Percentiles rank a stretch among this genome's conserved stretches.
These are phyloP conservation scores for Termitomyces sp. DNA, from an alignment of 768 basidiomycete genomes.

Conservation along the genomic window DNA sequence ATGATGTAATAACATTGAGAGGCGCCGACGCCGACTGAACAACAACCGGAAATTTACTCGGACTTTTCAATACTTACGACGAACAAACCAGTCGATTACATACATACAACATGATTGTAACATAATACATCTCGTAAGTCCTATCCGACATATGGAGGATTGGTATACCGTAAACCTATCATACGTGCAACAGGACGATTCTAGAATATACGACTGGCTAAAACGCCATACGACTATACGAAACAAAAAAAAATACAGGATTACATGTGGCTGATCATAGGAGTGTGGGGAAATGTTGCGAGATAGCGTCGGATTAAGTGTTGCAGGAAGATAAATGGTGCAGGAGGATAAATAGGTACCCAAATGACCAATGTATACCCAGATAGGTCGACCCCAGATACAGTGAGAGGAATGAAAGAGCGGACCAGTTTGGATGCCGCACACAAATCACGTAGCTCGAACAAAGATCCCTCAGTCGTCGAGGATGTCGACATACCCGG, in stretches of 20 bases:
- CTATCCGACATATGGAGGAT: not conserved
- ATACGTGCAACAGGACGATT: not conserved
- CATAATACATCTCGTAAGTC: not conserved
- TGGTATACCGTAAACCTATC: constrained; percentile 5
- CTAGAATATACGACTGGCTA: no score
- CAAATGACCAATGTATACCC: not conserved
- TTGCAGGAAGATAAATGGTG: not conserved
- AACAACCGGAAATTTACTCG: no score
- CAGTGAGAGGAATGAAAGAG: not conserved
- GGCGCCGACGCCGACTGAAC: no score
- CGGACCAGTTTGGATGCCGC: constrained; percentile 5
- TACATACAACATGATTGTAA: not conserved
- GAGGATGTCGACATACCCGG: constrained; percentile 39
- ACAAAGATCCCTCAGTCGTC: constrained; percentile 4
- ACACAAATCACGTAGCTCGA: constrained; percentile 10
- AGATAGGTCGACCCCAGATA: not conserved
- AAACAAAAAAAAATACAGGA: not conserved
- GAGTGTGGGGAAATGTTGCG: not conserved
- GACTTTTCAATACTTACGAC: no score
- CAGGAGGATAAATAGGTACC: constrained; percentile 2
- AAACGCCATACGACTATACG: not conserved
- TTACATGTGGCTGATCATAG: not conserved
- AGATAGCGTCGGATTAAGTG: not conserved
- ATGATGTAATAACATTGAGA: no score
- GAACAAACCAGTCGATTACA: no score